Evolutionary conservation across 805 yeast genomes (phyloP), one percentile per base, ranked within the genome.

Genomic region (Isabelozyma gotoi): DNA sequence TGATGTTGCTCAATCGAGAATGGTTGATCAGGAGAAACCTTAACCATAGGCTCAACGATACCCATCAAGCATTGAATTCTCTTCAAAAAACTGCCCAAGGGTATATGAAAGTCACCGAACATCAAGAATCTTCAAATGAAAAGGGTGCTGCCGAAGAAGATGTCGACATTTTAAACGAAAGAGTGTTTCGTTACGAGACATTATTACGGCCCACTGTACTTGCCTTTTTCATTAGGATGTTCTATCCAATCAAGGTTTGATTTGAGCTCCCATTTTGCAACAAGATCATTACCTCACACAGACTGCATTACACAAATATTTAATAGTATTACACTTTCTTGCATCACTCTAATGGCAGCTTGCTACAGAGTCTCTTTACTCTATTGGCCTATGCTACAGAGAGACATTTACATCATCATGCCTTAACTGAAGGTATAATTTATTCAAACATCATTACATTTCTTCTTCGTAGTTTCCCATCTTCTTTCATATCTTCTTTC

Each of bases 1-100:
- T 79, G 19, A 60, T 76, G 42, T 45, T 78, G 1, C 62, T 78
- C 0, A 63, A 80, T 16, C 67, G 90, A 49, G 84, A 80, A 48
- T 68, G 71, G 67, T 65, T 76, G 43, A 77, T 83, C 2, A 51
- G 69, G 36, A 59, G 75, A 37, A 67, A 67, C 55, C 47, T 80
- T 11, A 43, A 44, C 5, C 42, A 42, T 35, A 47, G 56, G 42
- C 42, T 52, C 12, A 33, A 43, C 7, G 10, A 7, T 21, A 21
- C 27, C 27, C 27, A 7, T 7, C 15, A 29, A 11, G 31, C 33
- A 12, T 39, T 42, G 19, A 36, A 43, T 18, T 40, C 36, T 1
- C n/a, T 35, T 4, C 38, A 39, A 27, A 16, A 35, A 3, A 31
- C 51, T n/a, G 40, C 32, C 16, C 35, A 39, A 17, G 42, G 48